Evolutionary conservation across 306 rosid species (phyloP), one percentile per base, ranked within the genome.

Genomic region (Cucumis sativus): DNA sequence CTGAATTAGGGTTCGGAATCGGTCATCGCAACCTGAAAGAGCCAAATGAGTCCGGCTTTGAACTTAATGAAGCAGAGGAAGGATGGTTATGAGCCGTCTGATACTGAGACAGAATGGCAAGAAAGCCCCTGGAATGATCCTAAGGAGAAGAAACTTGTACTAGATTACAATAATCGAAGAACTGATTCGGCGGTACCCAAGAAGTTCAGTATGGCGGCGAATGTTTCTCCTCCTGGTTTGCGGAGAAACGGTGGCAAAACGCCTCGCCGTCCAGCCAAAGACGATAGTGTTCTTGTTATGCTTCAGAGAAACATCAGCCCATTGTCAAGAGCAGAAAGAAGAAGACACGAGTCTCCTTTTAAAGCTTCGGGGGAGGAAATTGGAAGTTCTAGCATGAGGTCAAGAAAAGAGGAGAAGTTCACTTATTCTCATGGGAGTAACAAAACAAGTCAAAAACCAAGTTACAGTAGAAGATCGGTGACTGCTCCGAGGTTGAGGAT

Each of bases 21-120:
- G 59, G 21, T 75, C 82, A 6, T 76, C 69, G 30, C 79, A 79
- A 12, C 35, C 69, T 56, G 79, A 81, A 39, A 68, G 79, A 64
- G 82, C 79, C 75, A 61, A 79, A 75, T 80, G 80, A 3, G 64
- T 80, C 55, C 64, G 76, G 54, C 72, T 80, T 21, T 75, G 40
- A 72, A 78, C 67, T 76, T 85, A 39, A 73, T 81, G 73, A 93
- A 80, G 84, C 87, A 84, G 78, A 87, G 89, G 82, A 79, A 90
- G 16, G 90, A 93, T 63, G 97, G 97, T 39, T 94, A 94, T 43
- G 98, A 94, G 37, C 98, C 96, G 15, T 94, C 98, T 70, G 95
- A 94, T 79, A 88, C 90, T 0, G 98, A 94, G 74, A 91, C 97
- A 12, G 97, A 91, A 28, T 81, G 86, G 86, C 87, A 78, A 6